Base-by-base conservation (phyloP, 345 rosid species). In the Aurinia saxatilis region DNA sequence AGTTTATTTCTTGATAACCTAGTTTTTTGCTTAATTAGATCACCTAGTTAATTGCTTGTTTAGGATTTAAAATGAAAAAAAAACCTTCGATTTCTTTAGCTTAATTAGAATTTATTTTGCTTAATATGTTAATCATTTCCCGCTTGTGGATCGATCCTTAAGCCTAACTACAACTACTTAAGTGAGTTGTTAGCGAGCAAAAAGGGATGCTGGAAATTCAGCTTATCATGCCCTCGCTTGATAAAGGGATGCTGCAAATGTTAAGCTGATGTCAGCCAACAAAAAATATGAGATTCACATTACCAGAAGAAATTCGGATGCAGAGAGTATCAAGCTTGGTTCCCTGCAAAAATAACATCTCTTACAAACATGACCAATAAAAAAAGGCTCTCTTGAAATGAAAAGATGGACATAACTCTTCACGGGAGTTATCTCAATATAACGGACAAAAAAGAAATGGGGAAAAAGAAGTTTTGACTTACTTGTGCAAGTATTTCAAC, bases 401-500 rank as follows among this genome's bases (percentile, higher is more conserved):
- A 34, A 65, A 59, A 51, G 37, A 30, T 37, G 54, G 60, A 58
- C 41, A 59, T 34, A 13, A 1, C 35, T 46, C 41, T 60, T 41
- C 19, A 7, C 44, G 33, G 4, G 35, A 17, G 39, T 36, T 40
- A 47, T 17, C 11, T 18, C 48, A 47, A 60, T 10, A 44, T 16
- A 25, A 72, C 60, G 46, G 33, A 59, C 68, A 41, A 8, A 37
- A 61, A 45, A 41, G 6, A 57, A 18, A 14, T 36, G 45, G 18
- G 27, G 2, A 3, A 17, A 17, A 13, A 50, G 6, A 29, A 48
- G 11, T 38, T 33, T 7, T 49, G 57, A 14, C 48, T 33, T 84
- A 91, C 98, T 85, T 82, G 65, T 86, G 89, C 57, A 89, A 79
- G 72, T 96, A 92, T 72, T 84, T 85, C 65, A 89, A 63, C 29